Evolutionary conservation across 1,139 yeast species (phyloP).

Genomic region (Geotrichum carabidarum): DNA sequence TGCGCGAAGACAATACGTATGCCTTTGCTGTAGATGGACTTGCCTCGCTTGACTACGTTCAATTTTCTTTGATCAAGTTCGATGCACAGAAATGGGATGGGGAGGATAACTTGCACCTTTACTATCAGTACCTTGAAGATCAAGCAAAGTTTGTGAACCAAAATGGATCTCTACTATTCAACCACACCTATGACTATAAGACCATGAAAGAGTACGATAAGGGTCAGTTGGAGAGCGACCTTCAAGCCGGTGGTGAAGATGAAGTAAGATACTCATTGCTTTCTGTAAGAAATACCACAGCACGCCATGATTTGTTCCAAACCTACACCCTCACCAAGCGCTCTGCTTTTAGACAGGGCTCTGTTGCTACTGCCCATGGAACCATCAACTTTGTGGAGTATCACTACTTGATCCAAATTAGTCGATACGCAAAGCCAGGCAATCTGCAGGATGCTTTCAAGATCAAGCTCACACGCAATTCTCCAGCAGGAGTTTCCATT

Average conservation of each 20-base stretch:
- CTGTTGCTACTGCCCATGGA: slow-evolving; percentile 8
- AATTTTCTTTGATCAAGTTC: slow-evolving; percentile 8
- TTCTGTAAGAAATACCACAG: slow-evolving; percentile 15
- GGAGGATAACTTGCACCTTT: slow-evolving; percentile 1
- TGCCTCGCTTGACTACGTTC: slow-evolving; percentile 12
- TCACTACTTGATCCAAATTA: slow-evolving; percentile 11
- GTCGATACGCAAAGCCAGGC: slow-evolving; percentile 6
- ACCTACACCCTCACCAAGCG: slow-evolving; percentile 18
- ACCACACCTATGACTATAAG: slow-evolving; percentile 17
- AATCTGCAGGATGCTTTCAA: slow-evolving; percentile 9
- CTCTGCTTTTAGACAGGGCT: slow-evolving; percentile 10
- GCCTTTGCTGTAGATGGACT: slow-evolving; percentile 18
- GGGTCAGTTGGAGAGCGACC: not conserved
- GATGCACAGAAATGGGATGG: slow-evolving; percentile 6
- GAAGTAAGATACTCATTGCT: slow-evolving; percentile 14
- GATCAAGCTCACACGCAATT: slow-evolving; percentile 5
- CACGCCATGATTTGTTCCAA: slow-evolving; percentile 8
- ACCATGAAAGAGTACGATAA: slow-evolving; percentile 5
- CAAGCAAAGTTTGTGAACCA: slow-evolving; percentile 10
- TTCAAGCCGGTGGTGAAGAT: slow-evolving; percentile 9
- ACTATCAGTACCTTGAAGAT: slow-evolving; percentile 8
- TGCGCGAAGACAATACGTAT: slow-evolving; percentile 5
- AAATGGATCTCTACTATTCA: slow-evolving; percentile 14
- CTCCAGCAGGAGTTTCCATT: slow-evolving; percentile 1
- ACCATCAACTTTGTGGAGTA: slow-evolving; percentile 18